Evolutionary conservation across 1,284 basidiomycete genomes (phyloP).

Genomic region (Ustilago esculenta): DNA sequence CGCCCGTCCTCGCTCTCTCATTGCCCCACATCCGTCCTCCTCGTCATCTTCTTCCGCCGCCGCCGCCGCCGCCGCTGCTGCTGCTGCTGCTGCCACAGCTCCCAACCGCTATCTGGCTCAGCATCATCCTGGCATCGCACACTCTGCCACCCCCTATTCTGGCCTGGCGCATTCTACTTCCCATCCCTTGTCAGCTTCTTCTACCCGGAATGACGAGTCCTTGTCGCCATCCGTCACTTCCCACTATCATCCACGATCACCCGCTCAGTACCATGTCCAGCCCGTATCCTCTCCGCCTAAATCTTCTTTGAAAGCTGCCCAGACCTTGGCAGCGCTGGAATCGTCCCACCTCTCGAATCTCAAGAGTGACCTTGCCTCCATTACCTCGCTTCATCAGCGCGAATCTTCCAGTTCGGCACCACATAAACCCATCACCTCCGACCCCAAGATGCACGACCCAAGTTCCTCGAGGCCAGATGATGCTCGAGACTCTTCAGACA

Average conservation of each 20-base stretch:
- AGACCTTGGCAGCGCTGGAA: conserved; percentile 3
- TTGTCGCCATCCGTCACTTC: conserved; percentile 12
- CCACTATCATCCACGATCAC: conserved; percentile 18
- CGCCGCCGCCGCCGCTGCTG: neutral
- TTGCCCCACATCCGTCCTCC: conserved; percentile 11
- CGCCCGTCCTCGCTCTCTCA: conserved; percentile 7
- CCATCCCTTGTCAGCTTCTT: conserved; percentile 3
- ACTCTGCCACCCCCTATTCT: conserved; percentile 10
- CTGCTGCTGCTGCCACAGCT: neutral
- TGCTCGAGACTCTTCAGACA: conserved; percentile 2
- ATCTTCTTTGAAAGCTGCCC: conserved; percentile 12
- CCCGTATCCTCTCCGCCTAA: conserved; percentile 3
- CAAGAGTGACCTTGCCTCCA: conserved; percentile 24
- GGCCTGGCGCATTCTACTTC: conserved; percentile 22
- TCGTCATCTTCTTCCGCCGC: conserved; percentile 1
- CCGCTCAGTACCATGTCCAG: conserved; percentile 3
- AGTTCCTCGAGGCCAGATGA: neutral
- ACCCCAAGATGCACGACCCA: conserved; percentile 3
- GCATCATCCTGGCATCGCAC: conserved; percentile 14
- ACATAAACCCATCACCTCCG: conserved; percentile 4
- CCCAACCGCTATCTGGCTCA: conserved; percentile 18
- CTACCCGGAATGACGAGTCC: conserved; percentile 5
- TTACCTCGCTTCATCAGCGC: conserved; percentile 23
- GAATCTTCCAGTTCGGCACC: conserved; percentile 13
- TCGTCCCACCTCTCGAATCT: conserved; percentile 18